These are phyloP conservation scores for Chenopodium quinoa DNA, from an alignment of 148 eudicot species.

Conservation along the genomic window DNA sequence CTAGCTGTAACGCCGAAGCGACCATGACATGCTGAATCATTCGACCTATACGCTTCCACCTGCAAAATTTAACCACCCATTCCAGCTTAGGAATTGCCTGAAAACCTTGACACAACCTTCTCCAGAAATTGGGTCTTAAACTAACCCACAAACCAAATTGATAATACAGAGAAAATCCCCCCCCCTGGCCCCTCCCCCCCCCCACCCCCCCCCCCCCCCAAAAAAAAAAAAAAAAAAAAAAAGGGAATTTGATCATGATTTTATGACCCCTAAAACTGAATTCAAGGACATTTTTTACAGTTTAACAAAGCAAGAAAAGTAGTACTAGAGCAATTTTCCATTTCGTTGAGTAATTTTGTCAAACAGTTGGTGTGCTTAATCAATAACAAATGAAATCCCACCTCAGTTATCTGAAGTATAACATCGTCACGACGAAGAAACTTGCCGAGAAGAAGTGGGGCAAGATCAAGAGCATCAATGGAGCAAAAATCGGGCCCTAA, in stretches of 20 bases:
- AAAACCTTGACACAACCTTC: neutral
- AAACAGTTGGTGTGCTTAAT: conserved; percentile 26
- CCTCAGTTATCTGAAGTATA: conserved; percentile 94
- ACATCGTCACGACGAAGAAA: conserved; percentile 71
- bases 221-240: too few relatives aligned
- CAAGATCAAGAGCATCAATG: conserved; percentile 92
- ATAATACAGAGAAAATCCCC: neutral
- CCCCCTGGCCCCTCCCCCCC: too few relatives aligned
- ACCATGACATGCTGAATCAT: conserved; percentile 94
- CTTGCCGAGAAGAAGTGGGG: conserved; percentile 90
- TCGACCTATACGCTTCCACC: conserved; percentile 96
- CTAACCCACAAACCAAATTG: neutral
- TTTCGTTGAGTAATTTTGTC: conserved; percentile 31
- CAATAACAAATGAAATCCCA: conserved; percentile 12
- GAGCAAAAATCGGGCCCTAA: conserved; percentile 53
- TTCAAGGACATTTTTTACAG: neutral
- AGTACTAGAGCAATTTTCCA: neutral
- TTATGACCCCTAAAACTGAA: neutral
- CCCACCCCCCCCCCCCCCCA: too few relatives aligned
- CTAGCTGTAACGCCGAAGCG: conserved; percentile 84
- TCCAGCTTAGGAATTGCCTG: neutral
- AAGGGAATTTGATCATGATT: neutral
- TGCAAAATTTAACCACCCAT: conserved; percentile 21
- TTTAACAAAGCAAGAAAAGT: neutral
- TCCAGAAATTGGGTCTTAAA: neutral